A percentile compares a stretch with the other conserved stretches of the same genome.
Evolutionary conservation across 1,284 basidiomycete genomes (phyloP).

Genomic region (Fomitopsis palustris): DNA sequence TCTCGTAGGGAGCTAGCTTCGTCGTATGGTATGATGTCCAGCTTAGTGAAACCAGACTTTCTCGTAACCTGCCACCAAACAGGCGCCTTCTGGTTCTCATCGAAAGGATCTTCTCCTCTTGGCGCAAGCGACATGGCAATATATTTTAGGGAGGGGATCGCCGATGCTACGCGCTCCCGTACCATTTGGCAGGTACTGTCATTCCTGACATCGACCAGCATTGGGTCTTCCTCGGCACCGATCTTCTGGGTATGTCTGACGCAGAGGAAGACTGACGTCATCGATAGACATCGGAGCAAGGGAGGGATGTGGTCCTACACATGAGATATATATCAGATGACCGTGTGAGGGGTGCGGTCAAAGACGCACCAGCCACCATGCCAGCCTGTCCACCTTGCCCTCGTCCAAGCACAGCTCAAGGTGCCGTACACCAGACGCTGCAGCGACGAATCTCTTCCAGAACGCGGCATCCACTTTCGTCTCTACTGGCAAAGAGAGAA

Average conservation of each 20-base stretch:
- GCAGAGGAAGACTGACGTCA: constrained; percentile 4
- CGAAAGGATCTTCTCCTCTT: constrained; percentile 6
- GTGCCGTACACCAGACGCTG: constrained; percentile 1
- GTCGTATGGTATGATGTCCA: neutral
- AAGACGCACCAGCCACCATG: constrained; percentile 7
- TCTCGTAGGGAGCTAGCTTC: neutral
- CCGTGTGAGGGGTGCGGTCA: neutral
- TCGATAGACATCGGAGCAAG: neutral
- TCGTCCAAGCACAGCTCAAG: constrained; percentile 10
- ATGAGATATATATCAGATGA: neutral
- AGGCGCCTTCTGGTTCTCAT: neutral
- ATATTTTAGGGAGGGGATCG: constrained; percentile 3
- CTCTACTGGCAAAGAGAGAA: constrained; percentile 8
- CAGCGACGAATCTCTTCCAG: constrained; percentile 1
- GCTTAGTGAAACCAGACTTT: neutral
- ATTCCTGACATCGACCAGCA: neutral
- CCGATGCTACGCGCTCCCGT: neutral
- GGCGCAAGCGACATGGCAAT: constrained; percentile 2
- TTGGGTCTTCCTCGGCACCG: neutral
- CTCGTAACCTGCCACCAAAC: constrained; percentile 6
- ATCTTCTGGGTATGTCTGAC: constrained; percentile 2
- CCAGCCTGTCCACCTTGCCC: neutral
- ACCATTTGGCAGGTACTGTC: neutral
- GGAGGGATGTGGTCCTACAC: constrained; percentile 3
- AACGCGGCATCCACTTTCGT: constrained; percentile 6